phyloP scores from a whole-genome alignment of 257 asterid species.

The Solanum neorickii region DNA sequence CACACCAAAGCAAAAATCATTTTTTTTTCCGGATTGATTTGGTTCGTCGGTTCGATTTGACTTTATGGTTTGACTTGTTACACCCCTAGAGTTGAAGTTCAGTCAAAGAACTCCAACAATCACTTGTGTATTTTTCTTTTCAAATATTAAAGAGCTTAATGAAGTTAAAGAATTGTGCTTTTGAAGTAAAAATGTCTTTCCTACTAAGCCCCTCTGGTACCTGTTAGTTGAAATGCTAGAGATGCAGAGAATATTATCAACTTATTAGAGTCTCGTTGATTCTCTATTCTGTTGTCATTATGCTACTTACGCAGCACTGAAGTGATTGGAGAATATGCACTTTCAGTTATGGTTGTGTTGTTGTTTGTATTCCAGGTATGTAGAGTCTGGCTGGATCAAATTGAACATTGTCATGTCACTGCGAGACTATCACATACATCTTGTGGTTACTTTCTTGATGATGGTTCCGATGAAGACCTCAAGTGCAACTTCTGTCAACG shows the following conservation, averaged over 20 bases:
- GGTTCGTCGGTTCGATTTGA: too few relatives aligned
- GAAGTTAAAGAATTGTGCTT: neutral
- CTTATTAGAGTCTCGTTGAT: neutral
- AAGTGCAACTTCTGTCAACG: constrained; percentile 59
- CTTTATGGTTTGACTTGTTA: too few relatives aligned
- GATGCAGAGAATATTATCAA: neutral
- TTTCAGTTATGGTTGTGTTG: neutral
- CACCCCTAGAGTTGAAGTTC: too few relatives aligned
- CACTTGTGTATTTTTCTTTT: neutral
- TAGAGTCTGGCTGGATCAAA: constrained; percentile 71
- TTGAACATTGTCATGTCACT: constrained; percentile 58
- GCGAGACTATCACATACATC: constrained; percentile 53
- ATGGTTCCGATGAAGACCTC: constrained; percentile 22
- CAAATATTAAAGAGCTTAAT: neutral
- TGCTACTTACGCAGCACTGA: neutral
- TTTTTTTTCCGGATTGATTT: too few relatives aligned
- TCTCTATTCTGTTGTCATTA: neutral
- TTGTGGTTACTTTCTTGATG: constrained; percentile 56
- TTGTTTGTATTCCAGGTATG: constrained; percentile 43
- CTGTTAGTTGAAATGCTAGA: neutral
- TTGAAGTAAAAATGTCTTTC: neutral
- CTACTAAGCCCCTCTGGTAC: neutral
- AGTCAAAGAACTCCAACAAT: too few relatives aligned
- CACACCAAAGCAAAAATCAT: too few relatives aligned
- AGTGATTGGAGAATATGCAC: neutral